These are phyloP conservation scores for Xylariaceae sp. DNA, from an alignment of 2,329 filamentous ascomycete species.

Conservation along the genomic window DNA sequence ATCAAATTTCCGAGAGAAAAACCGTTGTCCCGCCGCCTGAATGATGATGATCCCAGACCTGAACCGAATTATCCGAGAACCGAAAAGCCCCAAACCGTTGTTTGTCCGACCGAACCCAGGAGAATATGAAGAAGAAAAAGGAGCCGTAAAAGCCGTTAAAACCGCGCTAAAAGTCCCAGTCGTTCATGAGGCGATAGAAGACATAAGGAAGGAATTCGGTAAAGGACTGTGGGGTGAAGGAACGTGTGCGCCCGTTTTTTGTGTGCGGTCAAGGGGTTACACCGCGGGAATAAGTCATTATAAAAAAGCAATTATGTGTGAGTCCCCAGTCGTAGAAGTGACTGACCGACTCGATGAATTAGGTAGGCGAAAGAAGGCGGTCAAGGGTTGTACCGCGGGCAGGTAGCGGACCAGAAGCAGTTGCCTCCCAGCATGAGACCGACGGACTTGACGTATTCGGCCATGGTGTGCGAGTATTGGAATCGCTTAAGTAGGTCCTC, in stretches of 20 bases:
- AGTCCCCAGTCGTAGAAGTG: background rate
- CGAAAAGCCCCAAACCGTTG: too few species aligned
- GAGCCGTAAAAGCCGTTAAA: background rate
- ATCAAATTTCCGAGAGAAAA: too few species aligned
- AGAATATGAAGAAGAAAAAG: too few species aligned
- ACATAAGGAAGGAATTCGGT: background rate
- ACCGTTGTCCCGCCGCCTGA: too few species aligned
- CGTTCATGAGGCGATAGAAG: too few species aligned
- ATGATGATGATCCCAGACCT: too few species aligned
- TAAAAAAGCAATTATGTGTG: background rate
- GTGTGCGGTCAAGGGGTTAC: constrained; percentile 11
- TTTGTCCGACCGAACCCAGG: too few species aligned
- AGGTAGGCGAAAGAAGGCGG: background rate
- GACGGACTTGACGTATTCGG: constrained; percentile 20
- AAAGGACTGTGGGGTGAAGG: background rate
- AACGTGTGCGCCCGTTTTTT: constrained; percentile 1
- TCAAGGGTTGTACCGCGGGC: constrained; percentile 20
- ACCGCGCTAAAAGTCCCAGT: too few species aligned
- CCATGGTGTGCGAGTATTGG: constrained; percentile 16
- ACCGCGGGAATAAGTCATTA: constrained; percentile 12
- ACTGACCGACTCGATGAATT: background rate
- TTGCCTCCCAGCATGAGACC: constrained; percentile 22
- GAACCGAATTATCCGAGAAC: too few species aligned
- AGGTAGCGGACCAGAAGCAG: constrained; percentile 22
- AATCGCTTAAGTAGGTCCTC: constrained; percentile 14